Evolutionary conservation across 2,329 filamentous ascomycete species (phyloP), one percentile per base, ranked within the genome.

Genomic region (Pseudonectria buxi): DNA sequence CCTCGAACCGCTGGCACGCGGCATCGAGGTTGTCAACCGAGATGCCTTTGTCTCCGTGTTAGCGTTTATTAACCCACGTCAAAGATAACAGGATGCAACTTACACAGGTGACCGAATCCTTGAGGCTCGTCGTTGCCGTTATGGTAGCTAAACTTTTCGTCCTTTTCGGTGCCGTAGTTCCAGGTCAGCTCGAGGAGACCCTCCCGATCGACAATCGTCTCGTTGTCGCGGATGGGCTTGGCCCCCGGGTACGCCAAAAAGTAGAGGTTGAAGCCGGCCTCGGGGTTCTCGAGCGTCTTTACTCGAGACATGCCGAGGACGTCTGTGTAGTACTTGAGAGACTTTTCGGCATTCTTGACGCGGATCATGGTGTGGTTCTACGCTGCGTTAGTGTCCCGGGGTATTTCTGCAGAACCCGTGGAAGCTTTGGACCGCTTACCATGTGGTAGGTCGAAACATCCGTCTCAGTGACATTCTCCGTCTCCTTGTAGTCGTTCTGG

Each of bases 311-410:
- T 95, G 40, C 92, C 92, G 63, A 96, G 72, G 18, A 86, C 73
- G 6, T 95, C 86, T 60, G 90, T 75, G 65, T 90, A 90, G 59
- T 86, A 90, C 54, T 80, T 78, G 54, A 89, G 68, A 11, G 81
- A 85, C 61, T 77, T 79, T 56, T 86, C 73, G 15, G 72, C 69
- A 49, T 86, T 79, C 67, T 95, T 96, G 65, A 96, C 83, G 22
- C 92, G 85, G 50, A 98, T 77, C 92, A 96, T 96, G 37, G 85
- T 88, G 66, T 92, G 86, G 65, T 92, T 89, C 78, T 83, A 28
- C n/a, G n/a, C n/a, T n/a, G n/a, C n/a, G n/a, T n/a, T n/a, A n/a
- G n/a, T n/a, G n/a, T n/a, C 6, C 6, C n/a, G 14, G 11, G 11
- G 11, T 18, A 14, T 33, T 7, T 26, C 22, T 24, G 24, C 22